Evolutionary conservation across 345 rosid genomes (phyloP), one percentile per base, ranked within the genome.

Genomic region (Litchi chinensis): DNA sequence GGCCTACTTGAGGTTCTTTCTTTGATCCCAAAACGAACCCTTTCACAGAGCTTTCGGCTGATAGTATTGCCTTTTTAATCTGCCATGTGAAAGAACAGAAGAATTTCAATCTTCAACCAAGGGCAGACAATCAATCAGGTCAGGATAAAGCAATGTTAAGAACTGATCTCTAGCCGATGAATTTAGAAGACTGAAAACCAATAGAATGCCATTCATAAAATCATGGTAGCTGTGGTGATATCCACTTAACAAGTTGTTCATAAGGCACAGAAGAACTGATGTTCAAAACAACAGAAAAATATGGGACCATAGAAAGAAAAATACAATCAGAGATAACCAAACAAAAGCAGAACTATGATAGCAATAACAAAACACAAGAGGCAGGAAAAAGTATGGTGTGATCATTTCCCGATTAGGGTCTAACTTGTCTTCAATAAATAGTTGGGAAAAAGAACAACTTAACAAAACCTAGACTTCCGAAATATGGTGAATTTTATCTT

Each of bases 61-160:
- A 89, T 62, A 77, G 59, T 79, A 95, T 91, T 32, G 84, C 88
- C 79, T 79, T 84, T 82, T 89, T 93, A 70, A 95, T 80, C 98
- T 93, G 98, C 80, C 80, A 81, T 80, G 40, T 37, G 63, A 62
- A 48, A 57, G 39, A 77, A 18, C 28, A 60, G 50, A 66, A 72
- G 56, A 48, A 1, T 4, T 40, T 28, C 44, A 68, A 12, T 52
- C 15, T 56, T 76, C 26, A 73, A 67, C 48, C 19, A 0, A 54
- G 50, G 7, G 57, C 24, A 57, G 62, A 83, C 22, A 12, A 65
- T 66, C 66, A 73, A 69, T 16, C 6, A 18, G 6, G 19, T 3
- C 28, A 56, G 59, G 13, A 70, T 43, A 26, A 43, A 54, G 13
- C 62, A 26, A 76, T 8, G 15, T 67, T 21, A 66, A 37, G 54